Base-by-base conservation (phyloP, 495 filamentous ascomycete genomes). In the Copromyces sp. region DNA sequence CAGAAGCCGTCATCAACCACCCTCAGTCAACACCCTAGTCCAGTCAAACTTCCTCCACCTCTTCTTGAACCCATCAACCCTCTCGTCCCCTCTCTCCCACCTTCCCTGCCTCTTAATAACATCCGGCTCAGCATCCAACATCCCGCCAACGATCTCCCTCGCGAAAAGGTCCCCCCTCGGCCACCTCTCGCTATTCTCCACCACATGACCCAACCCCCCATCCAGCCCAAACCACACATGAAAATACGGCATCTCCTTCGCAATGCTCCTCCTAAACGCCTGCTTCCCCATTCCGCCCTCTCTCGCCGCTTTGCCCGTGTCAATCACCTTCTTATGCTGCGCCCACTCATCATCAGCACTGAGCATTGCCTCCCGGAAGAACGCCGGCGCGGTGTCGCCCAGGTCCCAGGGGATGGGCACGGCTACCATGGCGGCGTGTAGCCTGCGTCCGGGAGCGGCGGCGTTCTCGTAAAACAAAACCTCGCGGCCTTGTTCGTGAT, bases 391-490 rank as follows among this genome's bases (percentile, higher is more conserved):
- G 0, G 91, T 97, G 70, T 93, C 94, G 32, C 93, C 95, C 16
- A 97, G 84, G 24, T 91, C 91, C 78, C 90, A 93, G 0, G 95
- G 96, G 17, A 99, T 86, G 14, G 96, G 95, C 8, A 98, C 90
- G 4, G 87, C 94, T 74, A 92, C 87, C 86, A 99, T 90, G 4
- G 92, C 89, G 1, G 95, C 95, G 80, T 99, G 95, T 74, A 87
- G 86, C 75, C 93, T 92, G 29, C 90, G 85, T 17, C 93, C 87
- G 8, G 92, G 93, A 3, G 89, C 87, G 8, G 94, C 94, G 11
- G 96, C 95, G 78, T 98, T 98, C 76, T 99, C 95, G 85, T 98
- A 98, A 84, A 99, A 99, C 69, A 99, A 84, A 3, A 98, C 96
- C 77, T 94, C 93, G 44, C 91, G 90, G 38, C 92, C 93, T 78